Evolutionary conservation across 2,329 filamentous ascomycete genomes (phyloP), one percentile per base, ranked within the genome.

Genomic region (Fusarium euwallaceae): DNA sequence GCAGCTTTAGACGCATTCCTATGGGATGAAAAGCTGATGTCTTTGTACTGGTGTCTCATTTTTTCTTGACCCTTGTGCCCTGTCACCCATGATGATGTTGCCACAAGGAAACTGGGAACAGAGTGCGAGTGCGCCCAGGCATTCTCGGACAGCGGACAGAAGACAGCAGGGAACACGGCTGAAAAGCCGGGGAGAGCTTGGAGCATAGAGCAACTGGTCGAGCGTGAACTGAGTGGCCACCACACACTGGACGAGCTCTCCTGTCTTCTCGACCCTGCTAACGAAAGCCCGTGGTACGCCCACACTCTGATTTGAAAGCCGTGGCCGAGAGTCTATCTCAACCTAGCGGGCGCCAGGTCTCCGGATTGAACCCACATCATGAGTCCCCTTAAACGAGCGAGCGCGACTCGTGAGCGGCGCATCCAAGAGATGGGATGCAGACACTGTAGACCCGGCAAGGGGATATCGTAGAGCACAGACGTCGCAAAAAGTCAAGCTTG

Each of bases 141-240:
- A 36, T 70, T 63, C 58, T 56, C 48, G 41, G 58, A 51, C 36
- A 48, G 14, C 22, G 16, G 43, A 45, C 41, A 22, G 41, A 20
- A 11, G 11, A 45, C 62, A n/a, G 39, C 56, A 72, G 56, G 68
- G 68, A 72, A 66, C 51, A 74, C 45, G 64, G 61, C 37, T 61
- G 68, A 66, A 74, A 73, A 71, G 72, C 71, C 59, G 71, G 71
- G 68, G 48, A 61, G 56, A 73, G 71, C 71, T 74, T 43, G 68
- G 64, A 41, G 61, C 48, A 65, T 55, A 29, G 39, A 61, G 39
- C 58, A 63, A 17, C 29, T 27, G 17, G 36, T 62, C 32, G 45
- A 69, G 16, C 51, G n/a, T 39, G 56, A 64, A 64, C 34, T 56
- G 56, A 71, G 34, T 45, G 56, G 43, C 61, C 43, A 63, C 58